Conservation (phyloP, 2,329 filamentous ascomycete genomes). For the Trichophyton benhamiae region DNA sequence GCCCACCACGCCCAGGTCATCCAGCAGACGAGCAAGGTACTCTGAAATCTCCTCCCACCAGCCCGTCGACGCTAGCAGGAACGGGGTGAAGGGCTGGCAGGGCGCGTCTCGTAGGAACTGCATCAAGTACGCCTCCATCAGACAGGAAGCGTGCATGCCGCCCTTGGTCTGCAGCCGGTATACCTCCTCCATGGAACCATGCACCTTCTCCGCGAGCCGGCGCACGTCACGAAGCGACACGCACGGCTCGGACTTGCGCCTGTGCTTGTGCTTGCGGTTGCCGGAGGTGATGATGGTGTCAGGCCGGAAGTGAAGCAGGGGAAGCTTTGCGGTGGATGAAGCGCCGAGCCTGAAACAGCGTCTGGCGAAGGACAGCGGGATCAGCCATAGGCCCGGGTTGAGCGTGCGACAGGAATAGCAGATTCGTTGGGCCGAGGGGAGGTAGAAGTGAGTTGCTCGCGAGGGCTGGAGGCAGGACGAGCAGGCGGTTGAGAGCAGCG, state of each 20-base stretch:
- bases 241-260: neutral
- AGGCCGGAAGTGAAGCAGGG: neutral
- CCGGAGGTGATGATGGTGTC: too few species aligned
- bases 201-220: neutral
- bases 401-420: conserved; percentile 21
- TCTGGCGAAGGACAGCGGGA: neutral
- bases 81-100: neutral
- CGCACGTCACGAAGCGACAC: neutral
- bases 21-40: neutral
- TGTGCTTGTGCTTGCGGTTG: too few species aligned
- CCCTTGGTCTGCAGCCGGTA: neutral
- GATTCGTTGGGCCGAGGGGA: conserved; percentile 23
- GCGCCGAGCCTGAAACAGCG: neutral
- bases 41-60: neutral
- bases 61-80: neutral
- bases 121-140: neutral
- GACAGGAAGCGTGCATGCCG: neutral
- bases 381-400: neutral
- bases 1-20: neutral
- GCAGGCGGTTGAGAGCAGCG: neutral
- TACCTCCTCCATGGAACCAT: neutral
- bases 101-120: neutral
- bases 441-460: conserved; percentile 18
- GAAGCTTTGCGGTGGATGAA: neutral
- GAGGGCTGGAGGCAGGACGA: conserved; percentile 13